phyloP scores from a whole-genome alignment of 2,329 filamentous ascomycete species.

The Aspergillus candidus region DNA sequence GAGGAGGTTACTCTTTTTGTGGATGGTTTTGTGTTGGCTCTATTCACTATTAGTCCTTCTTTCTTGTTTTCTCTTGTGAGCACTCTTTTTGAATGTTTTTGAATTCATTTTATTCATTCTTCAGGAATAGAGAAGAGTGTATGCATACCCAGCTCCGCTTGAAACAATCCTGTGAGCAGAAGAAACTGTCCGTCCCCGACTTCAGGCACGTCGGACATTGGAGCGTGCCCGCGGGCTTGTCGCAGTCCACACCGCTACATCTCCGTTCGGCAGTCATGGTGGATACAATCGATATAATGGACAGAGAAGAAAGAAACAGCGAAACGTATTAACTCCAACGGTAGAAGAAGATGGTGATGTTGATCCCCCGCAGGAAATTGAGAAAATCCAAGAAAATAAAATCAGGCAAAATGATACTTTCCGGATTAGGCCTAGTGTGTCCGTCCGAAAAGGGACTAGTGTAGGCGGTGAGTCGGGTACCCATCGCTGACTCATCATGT shows the following conservation, averaged over 20 bases:
- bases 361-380: too few species aligned
- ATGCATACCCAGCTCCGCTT: conserved; percentile 89
- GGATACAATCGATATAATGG: not conserved
- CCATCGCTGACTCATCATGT: too few species aligned
- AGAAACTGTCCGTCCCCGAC: conserved; percentile 82
- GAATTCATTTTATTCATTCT: too few species aligned
- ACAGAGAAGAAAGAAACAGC: not conserved
- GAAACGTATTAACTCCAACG: not conserved
- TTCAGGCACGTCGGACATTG: conserved; percentile 96
- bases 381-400: not conserved
- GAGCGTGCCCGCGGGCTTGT: conserved; percentile 74
- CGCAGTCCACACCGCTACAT: conserved; percentile 77
- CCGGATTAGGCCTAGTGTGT: too few species aligned
- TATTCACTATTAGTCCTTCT: conserved; percentile 31
- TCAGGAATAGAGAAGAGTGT: conserved; percentile 3
- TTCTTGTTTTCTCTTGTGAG: too few species aligned
- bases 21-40: conserved; percentile 73
- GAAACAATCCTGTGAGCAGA: conserved; percentile 98
- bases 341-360: not conserved
- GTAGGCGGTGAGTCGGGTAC: too few species aligned
- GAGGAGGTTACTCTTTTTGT: conserved; percentile 75
- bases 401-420: not conserved
- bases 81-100: too few species aligned
- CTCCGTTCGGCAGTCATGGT: conserved; percentile 35
- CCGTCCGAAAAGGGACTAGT: too few species aligned